These are phyloP conservation scores for Tylopilus plumbeoviolaceoides DNA, from an alignment of 768 basidiomycete genomes.

Conservation along the genomic window DNA sequence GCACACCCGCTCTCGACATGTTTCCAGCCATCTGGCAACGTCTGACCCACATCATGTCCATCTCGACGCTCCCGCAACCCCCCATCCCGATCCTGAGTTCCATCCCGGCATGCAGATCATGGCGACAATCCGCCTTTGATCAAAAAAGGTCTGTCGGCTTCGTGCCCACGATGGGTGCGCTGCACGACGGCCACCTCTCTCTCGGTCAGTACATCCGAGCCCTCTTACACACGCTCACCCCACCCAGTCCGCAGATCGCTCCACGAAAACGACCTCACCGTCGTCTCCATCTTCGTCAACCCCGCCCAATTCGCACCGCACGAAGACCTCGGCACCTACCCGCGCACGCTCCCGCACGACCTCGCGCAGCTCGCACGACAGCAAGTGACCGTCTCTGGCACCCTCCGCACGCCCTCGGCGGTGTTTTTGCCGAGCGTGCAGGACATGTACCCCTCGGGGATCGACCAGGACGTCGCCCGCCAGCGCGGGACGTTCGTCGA, in stretches of 20 bases:
- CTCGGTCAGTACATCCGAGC: constrained; percentile 57
- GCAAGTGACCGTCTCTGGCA: constrained; percentile 24
- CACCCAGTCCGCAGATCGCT: constrained; percentile 71
- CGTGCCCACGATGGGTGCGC: constrained; percentile 97
- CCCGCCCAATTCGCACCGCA: constrained; percentile 96
- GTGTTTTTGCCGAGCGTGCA: constrained; percentile 76
- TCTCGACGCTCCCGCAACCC: constrained; percentile 18
- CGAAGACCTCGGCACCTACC: constrained; percentile 90
- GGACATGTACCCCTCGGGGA: constrained; percentile 94
- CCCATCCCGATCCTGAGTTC: constrained; percentile 52
- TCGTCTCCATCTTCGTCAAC: constrained; percentile 96
- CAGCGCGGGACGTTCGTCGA: constrained; percentile 92
- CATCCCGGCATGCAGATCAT: constrained; percentile 59
- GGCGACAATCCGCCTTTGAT: constrained; percentile 64
- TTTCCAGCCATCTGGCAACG: constrained; percentile 3
- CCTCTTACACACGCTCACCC: not conserved
- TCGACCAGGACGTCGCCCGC: constrained; percentile 63
- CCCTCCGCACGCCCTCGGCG: constrained; percentile 48
- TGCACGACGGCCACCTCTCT: constrained; percentile 90
- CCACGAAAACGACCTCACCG: constrained; percentile 74
- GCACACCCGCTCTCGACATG: constrained; percentile 6
- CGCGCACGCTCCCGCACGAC: constrained; percentile 78
- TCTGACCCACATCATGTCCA: constrained; percentile 15
- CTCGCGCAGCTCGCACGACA: constrained; percentile 54
- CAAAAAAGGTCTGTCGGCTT: constrained; percentile 74